Conservation (phyloP, 2,329 filamentous ascomycete genomes). For the Aspergillus caelatus region DNA sequence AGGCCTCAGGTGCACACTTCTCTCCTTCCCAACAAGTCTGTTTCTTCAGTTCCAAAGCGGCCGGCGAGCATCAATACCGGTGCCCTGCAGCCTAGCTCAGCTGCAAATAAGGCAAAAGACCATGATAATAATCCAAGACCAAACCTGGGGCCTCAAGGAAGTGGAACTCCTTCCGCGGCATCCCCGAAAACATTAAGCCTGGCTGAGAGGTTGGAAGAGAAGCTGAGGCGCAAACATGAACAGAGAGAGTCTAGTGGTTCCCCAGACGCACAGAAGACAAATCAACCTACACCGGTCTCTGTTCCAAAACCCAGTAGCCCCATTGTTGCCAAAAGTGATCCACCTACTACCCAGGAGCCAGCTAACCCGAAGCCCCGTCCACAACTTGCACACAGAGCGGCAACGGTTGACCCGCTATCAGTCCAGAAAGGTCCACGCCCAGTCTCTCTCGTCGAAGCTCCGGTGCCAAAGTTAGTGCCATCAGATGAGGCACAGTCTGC, state of each 20-base stretch:
- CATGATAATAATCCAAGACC: background rate
- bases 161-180: slow-evolving; percentile 11
- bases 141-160: slow-evolving; percentile 1
- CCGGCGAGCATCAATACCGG: slow-evolving; percentile 25
- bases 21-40: background rate
- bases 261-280: slow-evolving; percentile 7
- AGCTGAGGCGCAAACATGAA: slow-evolving; percentile 34
- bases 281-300: background rate
- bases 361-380: background rate
- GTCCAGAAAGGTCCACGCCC: slow-evolving; percentile 2
- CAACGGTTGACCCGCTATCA: background rate
- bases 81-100: slow-evolving; percentile 21
- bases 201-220: slow-evolving; percentile 25
- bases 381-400: background rate
- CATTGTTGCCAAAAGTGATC: background rate
- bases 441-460: slow-evolving; percentile 1
- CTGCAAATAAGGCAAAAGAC: slow-evolving; percentile 2
- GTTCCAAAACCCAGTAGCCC: background rate
- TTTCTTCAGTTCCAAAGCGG: slow-evolving; percentile 11
- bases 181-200: slow-evolving; percentile 21
- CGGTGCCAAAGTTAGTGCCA: slow-evolving; percentile 13
- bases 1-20: background rate
- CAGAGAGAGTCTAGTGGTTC: slow-evolving; percentile 22
- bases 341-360: background rate
- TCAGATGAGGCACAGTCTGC: slow-evolving; percentile 12